phyloP scores from a whole-genome alignment of 2,329 filamentous ascomycete genomes.

The Alternaria ethzedia region DNA sequence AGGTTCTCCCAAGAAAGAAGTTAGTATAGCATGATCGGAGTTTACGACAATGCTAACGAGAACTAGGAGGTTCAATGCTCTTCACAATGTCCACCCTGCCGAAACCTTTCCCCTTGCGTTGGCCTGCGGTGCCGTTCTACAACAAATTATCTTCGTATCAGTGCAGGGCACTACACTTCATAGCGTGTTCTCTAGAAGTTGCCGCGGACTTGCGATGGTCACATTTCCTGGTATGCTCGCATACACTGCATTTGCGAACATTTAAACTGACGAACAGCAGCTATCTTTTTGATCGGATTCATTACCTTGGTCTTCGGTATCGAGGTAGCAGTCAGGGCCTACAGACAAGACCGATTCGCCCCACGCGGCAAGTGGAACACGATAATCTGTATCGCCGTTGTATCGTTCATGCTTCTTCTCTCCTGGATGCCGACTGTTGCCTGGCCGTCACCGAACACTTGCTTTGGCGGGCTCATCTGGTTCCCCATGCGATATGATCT shows the following conservation, averaged over 20 bases:
- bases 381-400: constrained; percentile 60
- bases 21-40: constrained; percentile 19
- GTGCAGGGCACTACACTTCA: constrained; percentile 48
- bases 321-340: constrained; percentile 64
- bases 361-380: constrained; percentile 66
- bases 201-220: constrained; percentile 45
- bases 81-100: constrained; percentile 48
- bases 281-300: constrained; percentile 70
- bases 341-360: constrained; percentile 63
- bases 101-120: constrained; percentile 51
- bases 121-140: constrained; percentile 45
- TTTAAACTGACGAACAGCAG: constrained; percentile 50
- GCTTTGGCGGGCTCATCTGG: constrained; percentile 73
- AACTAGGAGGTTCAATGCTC: constrained; percentile 42
- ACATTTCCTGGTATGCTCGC: constrained; percentile 46
- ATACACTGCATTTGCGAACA: not conserved
- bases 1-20: constrained; percentile 41
- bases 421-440: constrained; percentile 67
- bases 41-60: constrained; percentile 17
- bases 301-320: constrained; percentile 70
- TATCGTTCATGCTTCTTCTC: constrained; percentile 60
- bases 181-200: constrained; percentile 46
- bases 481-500: constrained; percentile 68
- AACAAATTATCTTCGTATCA: constrained; percentile 48
- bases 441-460: constrained; percentile 63